phyloP scores from a whole-genome alignment of 2,329 filamentous ascomycete species.

The Nothophoma quercina region DNA sequence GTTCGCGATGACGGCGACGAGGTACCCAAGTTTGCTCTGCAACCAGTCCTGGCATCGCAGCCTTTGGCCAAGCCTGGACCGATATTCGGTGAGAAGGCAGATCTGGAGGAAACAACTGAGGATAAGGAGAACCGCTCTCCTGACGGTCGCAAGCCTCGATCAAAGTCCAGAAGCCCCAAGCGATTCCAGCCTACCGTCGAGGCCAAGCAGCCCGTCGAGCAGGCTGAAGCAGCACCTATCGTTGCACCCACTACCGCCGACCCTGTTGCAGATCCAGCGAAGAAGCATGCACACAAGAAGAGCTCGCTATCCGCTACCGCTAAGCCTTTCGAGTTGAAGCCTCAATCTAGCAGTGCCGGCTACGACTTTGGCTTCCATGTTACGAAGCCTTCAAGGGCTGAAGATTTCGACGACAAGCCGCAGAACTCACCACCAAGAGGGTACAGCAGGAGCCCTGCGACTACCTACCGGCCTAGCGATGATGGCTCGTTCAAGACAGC shows the following conservation, averaged over 20 bases:
- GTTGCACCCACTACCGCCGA: conserved; percentile 33
- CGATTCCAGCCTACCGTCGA: conserved; percentile 26
- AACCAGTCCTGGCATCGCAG: conserved; percentile 49
- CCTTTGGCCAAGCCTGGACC: conserved; percentile 40
- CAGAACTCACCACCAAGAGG: conserved; percentile 29
- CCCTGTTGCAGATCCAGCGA: conserved; percentile 36
- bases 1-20: conserved; percentile 72
- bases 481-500: conserved; percentile 51
- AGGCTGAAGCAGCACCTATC: conserved; percentile 23
- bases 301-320: conserved; percentile 74
- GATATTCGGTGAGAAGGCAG: conserved; percentile 31
- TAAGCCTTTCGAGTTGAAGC: conserved; percentile 67
- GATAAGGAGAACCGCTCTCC: conserved; percentile 51
- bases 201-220: conserved; percentile 23
- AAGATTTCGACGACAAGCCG: conserved; percentile 13
- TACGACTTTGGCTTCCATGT: conserved; percentile 51
- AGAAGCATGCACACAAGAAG: conserved; percentile 46
- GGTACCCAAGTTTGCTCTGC: conserved; percentile 74
- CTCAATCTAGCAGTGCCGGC: conserved; percentile 36
- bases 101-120: conserved; percentile 33
- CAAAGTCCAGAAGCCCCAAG: conserved; percentile 42
- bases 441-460: conserved; percentile 48
- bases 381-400: conserved; percentile 45
- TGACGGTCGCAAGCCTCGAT: conserved; percentile 25
- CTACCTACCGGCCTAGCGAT: conserved; percentile 51